These are phyloP conservation scores for Paramecium biaurelia DNA, from an alignment of 73 alveolate species.

Conservation along the genomic window DNA sequence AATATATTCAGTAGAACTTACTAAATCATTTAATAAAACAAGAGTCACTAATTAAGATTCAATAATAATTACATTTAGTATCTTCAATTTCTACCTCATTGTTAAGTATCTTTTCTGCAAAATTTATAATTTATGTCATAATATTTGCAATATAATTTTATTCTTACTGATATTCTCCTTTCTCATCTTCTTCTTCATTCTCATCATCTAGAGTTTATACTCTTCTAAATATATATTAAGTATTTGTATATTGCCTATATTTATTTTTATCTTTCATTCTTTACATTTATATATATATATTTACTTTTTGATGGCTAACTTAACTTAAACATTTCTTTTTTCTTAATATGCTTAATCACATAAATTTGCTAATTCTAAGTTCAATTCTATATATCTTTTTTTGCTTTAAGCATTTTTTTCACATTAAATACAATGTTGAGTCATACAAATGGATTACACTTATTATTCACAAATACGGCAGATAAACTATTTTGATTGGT, in stretches of 20 bases:
- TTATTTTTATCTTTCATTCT: neutral
- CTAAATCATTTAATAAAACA: slow-evolving; percentile 10
- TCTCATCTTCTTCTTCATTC: neutral
- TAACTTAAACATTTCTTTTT: neutral
- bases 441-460: neutral
- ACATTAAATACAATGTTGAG: neutral
- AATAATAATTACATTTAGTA: neutral
- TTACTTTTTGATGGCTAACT: neutral
- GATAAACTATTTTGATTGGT: neutral
- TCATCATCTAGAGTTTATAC: neutral
- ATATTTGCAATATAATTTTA: neutral
- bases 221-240: neutral
- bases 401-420: slow-evolving; percentile 28
- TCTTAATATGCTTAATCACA: slow-evolving; percentile 1
- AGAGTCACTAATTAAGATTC: neutral
- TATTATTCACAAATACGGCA: slow-evolving; percentile 28
- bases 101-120: neutral
- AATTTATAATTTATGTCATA: slow-evolving; percentile 6
- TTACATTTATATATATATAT: neutral
- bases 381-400: slow-evolving; percentile 11
- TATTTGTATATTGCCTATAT: neutral
- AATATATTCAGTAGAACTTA: neutral
- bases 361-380: slow-evolving; percentile 14
- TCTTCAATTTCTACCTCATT: neutral
- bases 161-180: slow-evolving; percentile 5